phyloP scores from a whole-genome alignment of 768 basidiomycete species.

The Cyclocybe aegerita region DNA sequence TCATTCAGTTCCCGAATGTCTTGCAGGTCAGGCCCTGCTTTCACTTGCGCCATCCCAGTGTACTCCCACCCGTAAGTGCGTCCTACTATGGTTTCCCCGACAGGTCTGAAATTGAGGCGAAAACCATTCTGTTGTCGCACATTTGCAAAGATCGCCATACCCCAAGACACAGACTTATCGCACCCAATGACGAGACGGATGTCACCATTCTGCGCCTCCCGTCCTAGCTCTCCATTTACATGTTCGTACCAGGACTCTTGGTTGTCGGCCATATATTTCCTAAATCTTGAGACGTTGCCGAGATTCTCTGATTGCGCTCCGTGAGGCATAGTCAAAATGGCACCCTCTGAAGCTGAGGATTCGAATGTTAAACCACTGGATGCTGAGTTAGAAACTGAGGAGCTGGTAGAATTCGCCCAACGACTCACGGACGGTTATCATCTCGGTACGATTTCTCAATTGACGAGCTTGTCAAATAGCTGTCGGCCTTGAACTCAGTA shows the following conservation, averaged over 20 bases:
- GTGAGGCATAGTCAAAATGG: conserved; percentile 19
- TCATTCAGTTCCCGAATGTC: background rate
- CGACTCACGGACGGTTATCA: background rate
- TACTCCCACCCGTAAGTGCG: conserved; percentile 1
- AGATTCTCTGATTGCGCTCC: conserved; percentile 16
- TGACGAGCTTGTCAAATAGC: conserved; percentile 8
- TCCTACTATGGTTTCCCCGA: background rate
- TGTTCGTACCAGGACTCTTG: conserved; percentile 15
- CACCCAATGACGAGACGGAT: conserved; percentile 16
- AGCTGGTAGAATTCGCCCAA: background rate
- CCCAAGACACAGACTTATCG: conserved; percentile 15
- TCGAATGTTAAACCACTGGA: conserved; percentile 14
- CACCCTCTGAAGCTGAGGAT: conserved; percentile 16
- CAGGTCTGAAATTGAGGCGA: background rate
- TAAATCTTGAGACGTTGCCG: background rate
- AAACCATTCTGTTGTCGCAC: background rate
- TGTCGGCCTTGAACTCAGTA: conserved; percentile 7
- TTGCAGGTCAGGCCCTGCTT: background rate
- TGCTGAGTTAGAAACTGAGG: background rate
- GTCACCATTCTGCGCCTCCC: conserved; percentile 15
- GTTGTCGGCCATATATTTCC: conserved; percentile 7
- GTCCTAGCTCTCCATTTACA: conserved; percentile 7
- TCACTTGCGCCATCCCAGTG: conserved; percentile 4
- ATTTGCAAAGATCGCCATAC: conserved; percentile 9
- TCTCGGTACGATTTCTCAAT: background rate